Base-by-base conservation (phyloP, 768 basidiomycete genomes). In the Leccinum longicurvipes region DNA sequence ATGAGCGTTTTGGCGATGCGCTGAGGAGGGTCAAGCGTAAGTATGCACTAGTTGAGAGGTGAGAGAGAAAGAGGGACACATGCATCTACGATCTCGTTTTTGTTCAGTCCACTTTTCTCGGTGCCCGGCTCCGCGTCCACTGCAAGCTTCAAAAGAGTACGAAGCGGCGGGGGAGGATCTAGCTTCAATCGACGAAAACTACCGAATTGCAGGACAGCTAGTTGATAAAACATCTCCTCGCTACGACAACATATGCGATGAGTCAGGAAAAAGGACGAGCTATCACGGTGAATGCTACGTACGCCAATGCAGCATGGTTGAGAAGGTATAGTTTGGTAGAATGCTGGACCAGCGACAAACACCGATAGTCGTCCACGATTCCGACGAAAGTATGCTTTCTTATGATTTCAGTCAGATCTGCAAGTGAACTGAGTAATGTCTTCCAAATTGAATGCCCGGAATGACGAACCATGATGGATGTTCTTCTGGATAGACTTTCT, bases 171-270 rank as follows among this genome's bases (percentile, higher is more conserved):
- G 3, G 95, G 76, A 1, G 96, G 95, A 32, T 94, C 86, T 3
- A 98, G 78, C 58, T 85, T 86, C 50, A 98, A 73, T 21, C 84
- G 79, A 57, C 82, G 79, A 59, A 89, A 82, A 58, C 89, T 82
- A 2, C 94, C 92, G 64, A 99, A 99, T 69, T 98, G 96, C 17
- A 91, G 79, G 25, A 98, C 73, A 2, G 84, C 92, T 7, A 99
- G 80, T 66, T 99, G 97, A 72, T 97, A 98, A 70, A 98, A 96
- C 31, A 97, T 77, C 62, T 97, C 93, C 65, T 97, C 93, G 1
- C 94, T 97, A 55, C 17, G 19, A 9, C 15, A 19, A 39, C 1
- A 31, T 24, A 21, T 23, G 10, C 1, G 36, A 51, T 21, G 23
- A 56, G 51, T 15, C 11, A 56, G 44, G 36, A 10, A 44, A 10